Evolutionary conservation across 2,329 filamentous ascomycete species (phyloP).

Genomic region (Diplodia corticola): DNA sequence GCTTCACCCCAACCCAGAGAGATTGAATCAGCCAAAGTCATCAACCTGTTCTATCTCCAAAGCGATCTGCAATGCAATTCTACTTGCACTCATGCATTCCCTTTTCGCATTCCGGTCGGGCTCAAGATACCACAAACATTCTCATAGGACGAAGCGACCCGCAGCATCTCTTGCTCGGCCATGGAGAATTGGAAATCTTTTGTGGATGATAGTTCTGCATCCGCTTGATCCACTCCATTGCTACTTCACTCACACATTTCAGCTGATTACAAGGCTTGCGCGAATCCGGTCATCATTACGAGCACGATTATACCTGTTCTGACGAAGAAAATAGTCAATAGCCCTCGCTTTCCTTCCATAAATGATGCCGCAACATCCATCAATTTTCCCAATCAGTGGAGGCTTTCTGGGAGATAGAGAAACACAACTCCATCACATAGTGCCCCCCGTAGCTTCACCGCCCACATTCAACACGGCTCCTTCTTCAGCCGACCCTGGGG

Average conservation of each 20-base stretch:
- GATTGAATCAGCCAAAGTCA: too few species aligned
- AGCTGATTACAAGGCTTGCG: too few species aligned
- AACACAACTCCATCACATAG: slow-evolving; percentile 30
- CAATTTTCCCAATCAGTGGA: not conserved
- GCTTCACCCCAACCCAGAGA: not conserved
- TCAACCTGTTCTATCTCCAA: not conserved
- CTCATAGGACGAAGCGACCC: not conserved
- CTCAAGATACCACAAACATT: not conserved
- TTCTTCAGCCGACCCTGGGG: slow-evolving; percentile 35
- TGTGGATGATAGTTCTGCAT: not conserved
- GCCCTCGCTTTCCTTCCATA: too few species aligned
- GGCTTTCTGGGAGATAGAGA: not conserved
- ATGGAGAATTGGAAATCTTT: not conserved
- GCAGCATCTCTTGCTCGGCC: not conserved
- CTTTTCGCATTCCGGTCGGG: not conserved
- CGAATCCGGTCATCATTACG: too few species aligned
- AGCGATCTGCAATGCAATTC: not conserved
- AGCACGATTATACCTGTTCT: too few species aligned
- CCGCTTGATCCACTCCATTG: not conserved
- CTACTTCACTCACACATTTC: too few species aligned
- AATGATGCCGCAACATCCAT: too few species aligned
- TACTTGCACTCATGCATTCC: not conserved
- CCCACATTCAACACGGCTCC: slow-evolving; percentile 35
- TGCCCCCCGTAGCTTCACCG: slow-evolving; percentile 37
- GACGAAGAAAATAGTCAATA: too few species aligned